A percentile compares a stretch with the other conserved stretches of the same genome.
Evolutionary conservation across 306 rosid genomes (phyloP).

Genomic region (Quillaja saponaria): DNA sequence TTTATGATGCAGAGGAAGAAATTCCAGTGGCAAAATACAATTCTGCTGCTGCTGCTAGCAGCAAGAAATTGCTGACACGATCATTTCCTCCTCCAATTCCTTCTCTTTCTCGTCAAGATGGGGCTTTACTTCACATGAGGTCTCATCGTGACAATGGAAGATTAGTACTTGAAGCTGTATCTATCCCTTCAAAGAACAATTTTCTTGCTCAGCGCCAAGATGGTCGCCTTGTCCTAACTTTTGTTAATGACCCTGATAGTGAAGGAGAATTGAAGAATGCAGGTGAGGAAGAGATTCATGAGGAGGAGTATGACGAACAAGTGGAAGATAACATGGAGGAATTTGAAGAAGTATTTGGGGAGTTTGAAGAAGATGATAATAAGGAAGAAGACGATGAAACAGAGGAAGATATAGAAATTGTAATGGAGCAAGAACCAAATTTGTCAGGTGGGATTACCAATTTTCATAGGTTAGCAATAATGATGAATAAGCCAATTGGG

Average conservation of each 20-base stretch:
- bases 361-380: conserved; percentile 15
- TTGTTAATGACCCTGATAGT: conserved; percentile 19
- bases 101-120: conserved; percentile 47
- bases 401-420: conserved; percentile 30
- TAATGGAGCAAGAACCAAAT: conserved; percentile 33
- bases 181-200: conserved; percentile 53
- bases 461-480: conserved; percentile 48
- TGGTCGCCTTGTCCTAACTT: conserved; percentile 79
- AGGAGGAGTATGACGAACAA: conserved; percentile 32
- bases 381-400: conserved; percentile 16
- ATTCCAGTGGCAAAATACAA: conserved; percentile 30
- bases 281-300: not conserved
- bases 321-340: not conserved
- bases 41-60: conserved; percentile 12
- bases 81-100: conserved; percentile 76
- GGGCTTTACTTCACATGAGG: conserved; percentile 56
- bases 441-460: conserved; percentile 38
- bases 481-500: conserved; percentile 55
- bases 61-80: conserved; percentile 36
- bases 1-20: conserved; percentile 23
- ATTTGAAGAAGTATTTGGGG: conserved; percentile 30
- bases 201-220: conserved; percentile 64
- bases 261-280: conserved; percentile 9
- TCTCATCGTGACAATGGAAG: conserved; percentile 74
- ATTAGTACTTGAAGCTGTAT: conserved; percentile 72